These are phyloP conservation scores for Xylaria arbuscula DNA, from an alignment of 2,329 filamentous ascomycete species.

Conservation along the genomic window DNA sequence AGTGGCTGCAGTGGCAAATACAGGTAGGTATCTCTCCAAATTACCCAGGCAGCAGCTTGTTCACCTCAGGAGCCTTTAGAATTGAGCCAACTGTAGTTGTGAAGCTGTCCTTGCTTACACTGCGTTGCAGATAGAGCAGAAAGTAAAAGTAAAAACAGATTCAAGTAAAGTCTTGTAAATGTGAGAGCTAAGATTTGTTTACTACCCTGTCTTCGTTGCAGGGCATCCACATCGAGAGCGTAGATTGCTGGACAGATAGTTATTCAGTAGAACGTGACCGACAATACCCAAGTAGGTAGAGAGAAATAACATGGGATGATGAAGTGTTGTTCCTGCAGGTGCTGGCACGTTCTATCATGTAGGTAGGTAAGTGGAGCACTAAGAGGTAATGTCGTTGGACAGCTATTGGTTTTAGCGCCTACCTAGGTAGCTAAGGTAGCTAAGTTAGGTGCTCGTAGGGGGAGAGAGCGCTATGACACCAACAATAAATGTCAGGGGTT, in stretches of 20 bases:
- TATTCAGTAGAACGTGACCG: slow-evolving; percentile 11
- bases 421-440: not conserved
- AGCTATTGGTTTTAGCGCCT: not conserved
- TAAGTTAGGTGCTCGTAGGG: not conserved
- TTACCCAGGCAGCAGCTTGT: slow-evolving; percentile 27
- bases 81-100: slow-evolving; percentile 19
- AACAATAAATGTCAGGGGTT: not conserved
- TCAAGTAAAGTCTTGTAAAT: slow-evolving; percentile 5
- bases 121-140: not conserved
- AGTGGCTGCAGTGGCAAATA: slow-evolving; percentile 6
- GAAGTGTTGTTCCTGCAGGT: slow-evolving; percentile 25
- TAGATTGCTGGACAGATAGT: slow-evolving; percentile 16
- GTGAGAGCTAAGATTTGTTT: not conserved
- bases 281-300: too few relatives aligned
- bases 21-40: too few relatives aligned
- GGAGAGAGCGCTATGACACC: not conserved
- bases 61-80: slow-evolving; percentile 17
- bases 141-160: not conserved
- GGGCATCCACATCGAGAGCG: slow-evolving; percentile 4
- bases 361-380: slow-evolving; percentile 1
- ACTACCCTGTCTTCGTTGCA: not conserved
- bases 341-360: slow-evolving; percentile 10
- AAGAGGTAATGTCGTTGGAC: not conserved
- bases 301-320: slow-evolving; percentile 5
- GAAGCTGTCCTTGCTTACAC: not conserved